Evolutionary conservation across 768 basidiomycete species (phyloP).

Genomic region (Termitomyces sp.): DNA sequence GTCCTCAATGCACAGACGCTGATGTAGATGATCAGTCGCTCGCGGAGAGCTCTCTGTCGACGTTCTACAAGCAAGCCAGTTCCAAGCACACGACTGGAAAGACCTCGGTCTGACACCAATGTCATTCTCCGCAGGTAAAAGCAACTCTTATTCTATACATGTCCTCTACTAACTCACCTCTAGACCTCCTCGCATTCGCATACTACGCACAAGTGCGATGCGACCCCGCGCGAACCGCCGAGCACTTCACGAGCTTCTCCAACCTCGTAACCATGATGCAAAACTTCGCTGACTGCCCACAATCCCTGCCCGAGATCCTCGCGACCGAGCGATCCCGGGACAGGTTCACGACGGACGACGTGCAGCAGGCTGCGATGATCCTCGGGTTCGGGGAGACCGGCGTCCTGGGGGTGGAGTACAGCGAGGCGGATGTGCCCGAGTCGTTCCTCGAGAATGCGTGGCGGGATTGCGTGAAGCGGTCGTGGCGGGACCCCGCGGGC

Average conservation of each 20-base stretch:
- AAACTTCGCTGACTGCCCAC: constrained; percentile 38
- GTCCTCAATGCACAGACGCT: constrained; percentile 4
- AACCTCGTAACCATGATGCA: constrained; percentile 46
- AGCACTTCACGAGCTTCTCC: constrained; percentile 58
- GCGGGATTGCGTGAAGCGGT: constrained; percentile 49
- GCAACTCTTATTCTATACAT: not conserved
- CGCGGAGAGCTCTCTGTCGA: constrained; percentile 43
- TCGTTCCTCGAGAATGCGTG: constrained; percentile 69
- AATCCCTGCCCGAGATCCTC: constrained; percentile 51
- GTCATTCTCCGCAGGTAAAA: constrained; percentile 58
- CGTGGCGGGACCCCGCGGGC: constrained; percentile 47
- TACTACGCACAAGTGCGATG: constrained; percentile 81
- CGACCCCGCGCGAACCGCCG: constrained; percentile 57
- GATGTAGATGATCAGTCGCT: constrained; percentile 32
- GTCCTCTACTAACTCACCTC: constrained; percentile 3
- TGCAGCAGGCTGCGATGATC: constrained; percentile 35
- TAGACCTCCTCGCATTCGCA: constrained; percentile 75
- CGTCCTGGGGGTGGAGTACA: constrained; percentile 61
- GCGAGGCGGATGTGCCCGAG: constrained; percentile 55
- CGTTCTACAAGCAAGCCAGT: constrained; percentile 31
- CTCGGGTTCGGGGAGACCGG: constrained; percentile 69
- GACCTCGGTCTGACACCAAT: constrained; percentile 62
- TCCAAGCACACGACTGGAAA: constrained; percentile 35
- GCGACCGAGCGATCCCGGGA: constrained; percentile 57
- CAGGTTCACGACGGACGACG: constrained; percentile 57